Conservation (phyloP, 345 rosid genomes). For the Heritiera fomes region DNA sequence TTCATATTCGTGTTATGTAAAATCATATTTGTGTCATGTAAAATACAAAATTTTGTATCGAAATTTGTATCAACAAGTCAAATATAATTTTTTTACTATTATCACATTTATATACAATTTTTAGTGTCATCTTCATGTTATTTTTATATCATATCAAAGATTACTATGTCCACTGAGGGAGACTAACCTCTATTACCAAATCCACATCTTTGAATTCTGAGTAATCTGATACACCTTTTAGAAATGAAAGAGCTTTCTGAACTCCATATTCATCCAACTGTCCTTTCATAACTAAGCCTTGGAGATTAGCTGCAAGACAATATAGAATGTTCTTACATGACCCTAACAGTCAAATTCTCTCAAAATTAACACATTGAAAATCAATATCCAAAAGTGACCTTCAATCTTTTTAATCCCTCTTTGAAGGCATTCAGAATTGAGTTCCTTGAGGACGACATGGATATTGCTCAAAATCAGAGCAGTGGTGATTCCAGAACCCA, state of each 20-base stretch:
- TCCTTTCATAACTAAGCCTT: conserved; percentile 63
- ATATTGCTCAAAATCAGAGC: conserved; percentile 65
- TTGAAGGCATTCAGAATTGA: conserved; percentile 73
- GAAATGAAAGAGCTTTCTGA: conserved; percentile 66
- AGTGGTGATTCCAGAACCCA: conserved; percentile 96
- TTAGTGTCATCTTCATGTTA: too few species aligned
- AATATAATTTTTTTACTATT: too few species aligned
- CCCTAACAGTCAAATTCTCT: background rate
- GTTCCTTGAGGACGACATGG: conserved; percentile 77
- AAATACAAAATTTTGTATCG: too few species aligned
- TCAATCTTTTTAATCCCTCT: conserved; percentile 73
- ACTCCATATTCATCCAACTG: conserved; percentile 61
- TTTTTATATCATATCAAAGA: too few species aligned
- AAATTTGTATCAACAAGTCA: too few species aligned
- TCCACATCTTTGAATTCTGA: conserved; percentile 82
- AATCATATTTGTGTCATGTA: too few species aligned
- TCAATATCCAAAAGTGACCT: conserved; percentile 39
- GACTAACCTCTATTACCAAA: conserved; percentile 84
- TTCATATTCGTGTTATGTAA: too few species aligned
- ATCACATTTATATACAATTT: too few species aligned
- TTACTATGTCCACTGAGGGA: conserved; percentile 9
- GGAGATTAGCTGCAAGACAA: conserved; percentile 62
- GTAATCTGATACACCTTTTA: conserved; percentile 76
- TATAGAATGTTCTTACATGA: background rate
- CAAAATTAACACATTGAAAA: background rate